A percentile compares a stretch with the other conserved stretches of the same genome.
phyloP scores from a whole-genome alignment of 345 rosid genomes.

The Sisymbrium irio region DNA sequence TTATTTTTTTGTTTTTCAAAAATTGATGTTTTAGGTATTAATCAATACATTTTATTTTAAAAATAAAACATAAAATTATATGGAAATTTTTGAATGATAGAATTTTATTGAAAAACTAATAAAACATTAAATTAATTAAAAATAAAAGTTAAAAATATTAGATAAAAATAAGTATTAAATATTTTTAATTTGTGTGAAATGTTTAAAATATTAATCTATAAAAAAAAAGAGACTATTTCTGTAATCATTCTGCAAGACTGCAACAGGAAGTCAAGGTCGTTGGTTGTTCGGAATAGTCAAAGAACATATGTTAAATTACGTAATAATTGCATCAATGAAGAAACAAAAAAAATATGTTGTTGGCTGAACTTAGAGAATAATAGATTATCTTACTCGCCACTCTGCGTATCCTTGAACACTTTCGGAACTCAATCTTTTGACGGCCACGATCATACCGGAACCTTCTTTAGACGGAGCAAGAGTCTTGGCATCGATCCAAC shows the following conservation, averaged over 20 bases:
- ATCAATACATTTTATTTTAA: too few relatives aligned
- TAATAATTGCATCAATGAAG: too few relatives aligned
- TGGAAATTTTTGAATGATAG: too few relatives aligned
- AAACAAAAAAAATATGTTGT: slow-evolving; percentile 13
- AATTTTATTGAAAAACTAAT: too few relatives aligned
- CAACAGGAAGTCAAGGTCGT: slow-evolving; percentile 23
- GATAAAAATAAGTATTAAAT: too few relatives aligned
- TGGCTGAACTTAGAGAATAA: background rate
- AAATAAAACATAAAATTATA: too few relatives aligned
- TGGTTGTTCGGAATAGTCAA: slow-evolving; percentile 30
- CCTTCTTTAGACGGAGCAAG: slow-evolving; percentile 57
- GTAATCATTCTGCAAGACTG: background rate
- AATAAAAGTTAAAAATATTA: too few relatives aligned
- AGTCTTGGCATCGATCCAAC: slow-evolving; percentile 70
- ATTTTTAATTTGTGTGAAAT: too few relatives aligned
- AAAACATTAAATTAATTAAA: too few relatives aligned
- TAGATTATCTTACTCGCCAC: slow-evolving; percentile 66
- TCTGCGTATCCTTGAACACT: slow-evolving; percentile 70
- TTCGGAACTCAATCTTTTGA: slow-evolving; percentile 68
- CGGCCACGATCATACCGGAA: slow-evolving; percentile 62
- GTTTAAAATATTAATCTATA: background rate
- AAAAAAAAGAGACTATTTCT: background rate
- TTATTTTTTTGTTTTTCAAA: background rate
- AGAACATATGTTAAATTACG: too few relatives aligned
- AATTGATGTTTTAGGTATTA: too few relatives aligned